Percentiles rank a stretch among this genome's conserved stretches.
Evolutionary conservation across 371 early-diverging fungal genomes (phyloP).

Genomic region (Circinella minor): DNA sequence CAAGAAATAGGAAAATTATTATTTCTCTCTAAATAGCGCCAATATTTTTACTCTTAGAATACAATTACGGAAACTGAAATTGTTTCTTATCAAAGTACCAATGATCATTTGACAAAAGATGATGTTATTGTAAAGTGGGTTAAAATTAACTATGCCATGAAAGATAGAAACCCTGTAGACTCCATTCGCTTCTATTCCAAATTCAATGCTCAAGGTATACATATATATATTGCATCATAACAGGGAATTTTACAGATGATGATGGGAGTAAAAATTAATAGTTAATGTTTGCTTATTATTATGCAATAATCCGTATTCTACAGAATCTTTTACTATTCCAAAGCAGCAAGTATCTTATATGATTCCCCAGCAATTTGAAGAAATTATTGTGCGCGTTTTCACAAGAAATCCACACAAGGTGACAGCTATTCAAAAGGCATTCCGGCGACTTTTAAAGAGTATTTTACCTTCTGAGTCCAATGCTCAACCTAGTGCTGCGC

Average conservation of each 20-base stretch:
- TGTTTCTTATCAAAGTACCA: constrained; percentile 57
- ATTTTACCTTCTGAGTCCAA: constrained; percentile 13
- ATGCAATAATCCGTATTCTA: not conserved
- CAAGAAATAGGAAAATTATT: not conserved
- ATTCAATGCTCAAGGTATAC: constrained; percentile 50
- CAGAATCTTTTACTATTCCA: constrained; percentile 67
- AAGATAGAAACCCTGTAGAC: constrained; percentile 86
- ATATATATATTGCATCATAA: not conserved
- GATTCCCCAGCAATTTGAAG: constrained; percentile 75
- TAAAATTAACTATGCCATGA: constrained; percentile 83
- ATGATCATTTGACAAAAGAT: constrained; percentile 54
- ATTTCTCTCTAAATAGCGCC: no score
- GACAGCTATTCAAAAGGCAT: constrained; percentile 60
- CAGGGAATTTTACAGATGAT: not conserved
- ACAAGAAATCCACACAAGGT: constrained; percentile 67
- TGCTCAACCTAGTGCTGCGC: constrained; percentile 24
- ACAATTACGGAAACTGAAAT: constrained; percentile 62
- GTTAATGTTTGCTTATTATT: not conserved
- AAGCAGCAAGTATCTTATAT: constrained; percentile 75
- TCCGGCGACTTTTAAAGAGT: constrained; percentile 35
- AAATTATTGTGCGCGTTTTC: constrained; percentile 71
- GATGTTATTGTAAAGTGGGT: constrained; percentile 81
- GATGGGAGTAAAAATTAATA: not conserved
- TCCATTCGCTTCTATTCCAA: constrained; percentile 82
- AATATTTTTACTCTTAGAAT: constrained; percentile 22